phyloP scores from a whole-genome alignment of 164 flowering plant species.

The Annona squamosa region DNA sequence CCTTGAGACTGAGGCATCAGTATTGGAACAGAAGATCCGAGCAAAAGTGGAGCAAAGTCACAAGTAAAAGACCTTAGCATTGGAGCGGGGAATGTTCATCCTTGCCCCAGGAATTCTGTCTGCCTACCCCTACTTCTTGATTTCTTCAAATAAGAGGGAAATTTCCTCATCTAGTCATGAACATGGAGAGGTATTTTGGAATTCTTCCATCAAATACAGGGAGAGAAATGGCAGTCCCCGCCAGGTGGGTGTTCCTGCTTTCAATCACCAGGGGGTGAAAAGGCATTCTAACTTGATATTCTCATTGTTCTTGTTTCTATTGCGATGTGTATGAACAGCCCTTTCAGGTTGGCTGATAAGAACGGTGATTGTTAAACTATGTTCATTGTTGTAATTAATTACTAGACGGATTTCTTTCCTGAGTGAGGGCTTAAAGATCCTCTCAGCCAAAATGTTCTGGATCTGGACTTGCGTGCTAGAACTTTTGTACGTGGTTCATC shows the following conservation, averaged over 20 bases:
- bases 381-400: conserved; percentile 3
- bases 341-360: background rate
- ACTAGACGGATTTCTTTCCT: background rate
- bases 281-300: conserved; percentile 2
- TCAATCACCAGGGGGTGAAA: background rate
- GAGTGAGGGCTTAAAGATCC: background rate
- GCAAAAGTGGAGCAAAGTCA: conserved; percentile 75
- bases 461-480: too few species aligned
- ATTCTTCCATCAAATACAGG: conserved; percentile 11
- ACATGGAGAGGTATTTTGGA: conserved; percentile 1
- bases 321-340: background rate
- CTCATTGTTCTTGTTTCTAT: background rate
- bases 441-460: too few species aligned
- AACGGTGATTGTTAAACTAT: background rate
- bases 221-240: conserved; percentile 6
- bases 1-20: conserved; percentile 68
- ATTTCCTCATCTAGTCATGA: conserved; percentile 22
- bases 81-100: background rate
- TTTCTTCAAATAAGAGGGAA: conserved; percentile 3
- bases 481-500: too few species aligned
- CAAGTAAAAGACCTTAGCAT: conserved; percentile 11
- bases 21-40: conserved; percentile 77
- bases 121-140: background rate
- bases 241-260: background rate
- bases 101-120: background rate